Conservation (phyloP, 331 rosid genomes). For the Cydonia oblonga region DNA sequence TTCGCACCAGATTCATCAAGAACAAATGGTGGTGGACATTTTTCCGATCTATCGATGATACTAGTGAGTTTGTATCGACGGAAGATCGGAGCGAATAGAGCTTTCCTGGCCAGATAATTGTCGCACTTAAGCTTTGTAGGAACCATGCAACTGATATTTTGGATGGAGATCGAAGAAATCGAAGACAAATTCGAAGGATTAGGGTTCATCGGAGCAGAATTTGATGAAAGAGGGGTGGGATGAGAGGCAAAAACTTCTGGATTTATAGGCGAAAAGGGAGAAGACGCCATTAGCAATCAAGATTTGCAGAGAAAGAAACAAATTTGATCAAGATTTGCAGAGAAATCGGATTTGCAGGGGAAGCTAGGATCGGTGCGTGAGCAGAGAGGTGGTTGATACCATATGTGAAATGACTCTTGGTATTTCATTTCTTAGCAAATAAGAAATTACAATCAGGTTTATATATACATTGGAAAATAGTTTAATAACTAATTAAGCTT, state of each 20-base stretch:
- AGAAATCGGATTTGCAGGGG: neutral
- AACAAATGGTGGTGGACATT: neutral
- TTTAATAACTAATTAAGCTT: neutral
- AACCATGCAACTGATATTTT: neutral
- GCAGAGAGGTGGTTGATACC: neutral
- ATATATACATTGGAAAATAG: too few relatives aligned
- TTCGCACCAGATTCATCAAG: neutral
- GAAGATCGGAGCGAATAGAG: neutral
- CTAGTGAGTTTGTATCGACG: accelerated
- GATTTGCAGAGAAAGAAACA: too few relatives aligned
- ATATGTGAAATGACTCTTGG: neutral
- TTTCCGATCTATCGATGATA: neutral
- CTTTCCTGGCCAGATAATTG: too few relatives aligned
- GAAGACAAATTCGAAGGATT: too few relatives aligned
- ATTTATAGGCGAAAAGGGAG: too few relatives aligned
- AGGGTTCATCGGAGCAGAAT: neutral
- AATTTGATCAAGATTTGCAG: too few relatives aligned
- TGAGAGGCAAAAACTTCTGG: accelerated
- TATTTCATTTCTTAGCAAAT: neutral
- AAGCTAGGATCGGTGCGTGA: neutral
- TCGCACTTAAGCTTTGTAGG: neutral
- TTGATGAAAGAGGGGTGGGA: neutral
- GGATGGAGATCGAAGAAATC: neutral
- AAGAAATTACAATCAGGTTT: neutral
- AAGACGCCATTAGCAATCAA: neutral